These are phyloP conservation scores for Castanea mollissima DNA, from an alignment of 306 rosid genomes.

Conservation along the genomic window DNA sequence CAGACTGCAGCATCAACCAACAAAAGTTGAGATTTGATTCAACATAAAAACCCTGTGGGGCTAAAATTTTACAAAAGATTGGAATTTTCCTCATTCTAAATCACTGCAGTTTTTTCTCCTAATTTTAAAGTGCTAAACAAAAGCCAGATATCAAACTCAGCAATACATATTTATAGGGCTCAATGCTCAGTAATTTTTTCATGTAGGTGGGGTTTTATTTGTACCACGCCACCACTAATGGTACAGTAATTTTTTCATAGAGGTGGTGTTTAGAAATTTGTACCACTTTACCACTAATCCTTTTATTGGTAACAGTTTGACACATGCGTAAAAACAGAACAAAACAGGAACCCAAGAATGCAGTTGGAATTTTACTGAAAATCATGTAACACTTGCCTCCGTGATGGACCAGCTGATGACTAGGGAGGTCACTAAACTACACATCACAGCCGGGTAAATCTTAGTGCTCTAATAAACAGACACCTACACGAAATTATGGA, in stretches of 20 bases:
- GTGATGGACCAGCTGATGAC: constrained; percentile 80
- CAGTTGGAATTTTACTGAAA: neutral
- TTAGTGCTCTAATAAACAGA: neutral
- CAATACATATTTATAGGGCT: neutral
- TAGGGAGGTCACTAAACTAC: constrained; percentile 51
- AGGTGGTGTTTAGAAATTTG: constrained; percentile 7
- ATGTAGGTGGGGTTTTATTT: neutral
- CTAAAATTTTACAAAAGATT: neutral
- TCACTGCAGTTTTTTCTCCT: neutral
- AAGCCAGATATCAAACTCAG: neutral
- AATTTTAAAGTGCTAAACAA: neutral
- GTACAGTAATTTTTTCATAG: neutral
- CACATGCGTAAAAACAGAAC: neutral
- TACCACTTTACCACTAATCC: neutral
- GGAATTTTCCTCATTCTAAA: neutral
- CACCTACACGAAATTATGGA: neutral
- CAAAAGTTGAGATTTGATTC: neutral
- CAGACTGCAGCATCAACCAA: neutral
- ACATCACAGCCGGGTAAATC: neutral
- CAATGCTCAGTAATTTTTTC: neutral
- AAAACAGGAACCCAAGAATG: constrained; percentile 2
- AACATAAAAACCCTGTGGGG: neutral
- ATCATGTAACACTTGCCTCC: constrained; percentile 59
- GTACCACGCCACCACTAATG: neutral
- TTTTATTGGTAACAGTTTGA: neutral